phyloP scores from a whole-genome alignment of 1,139 yeast species.

The Candida sojae region DNA sequence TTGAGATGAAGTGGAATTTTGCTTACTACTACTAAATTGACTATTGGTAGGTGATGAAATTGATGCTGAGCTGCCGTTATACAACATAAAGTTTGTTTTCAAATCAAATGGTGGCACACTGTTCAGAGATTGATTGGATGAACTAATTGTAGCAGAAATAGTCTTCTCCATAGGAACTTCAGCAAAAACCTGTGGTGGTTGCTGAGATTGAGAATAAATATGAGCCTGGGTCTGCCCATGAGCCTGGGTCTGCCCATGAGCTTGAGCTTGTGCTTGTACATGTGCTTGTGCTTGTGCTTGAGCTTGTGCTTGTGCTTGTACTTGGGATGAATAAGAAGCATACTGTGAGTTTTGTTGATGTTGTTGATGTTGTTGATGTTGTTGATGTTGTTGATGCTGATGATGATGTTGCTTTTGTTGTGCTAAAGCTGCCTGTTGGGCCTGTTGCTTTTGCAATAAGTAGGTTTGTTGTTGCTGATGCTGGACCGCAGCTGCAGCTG shows the following conservation, averaged over 20 bases:
- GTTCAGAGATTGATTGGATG: constrained; percentile 5
- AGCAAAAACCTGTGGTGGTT: constrained; percentile 16
- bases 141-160: constrained; percentile 6
- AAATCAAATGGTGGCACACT: constrained; percentile 9
- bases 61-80: constrained; percentile 24
- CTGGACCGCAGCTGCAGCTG: constrained; percentile 32
- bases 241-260: no score
- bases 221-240: background rate
- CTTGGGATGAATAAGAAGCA: constrained; percentile 1
- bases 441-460: constrained; percentile 18
- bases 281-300: no score
- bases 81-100: constrained; percentile 17
- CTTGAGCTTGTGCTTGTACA: no score
- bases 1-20: constrained; percentile 13
- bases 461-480: constrained; percentile 24
- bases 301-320: no score
- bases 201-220: constrained; percentile 9
- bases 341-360: constrained; percentile 5
- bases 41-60: constrained; percentile 21
- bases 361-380: constrained; percentile 15
- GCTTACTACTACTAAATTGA: constrained; percentile 9
- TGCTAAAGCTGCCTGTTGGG: constrained; percentile 13
- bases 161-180: constrained; percentile 7
- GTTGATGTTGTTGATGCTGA: constrained; percentile 18
- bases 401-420: constrained; percentile 13